phyloP scores from a whole-genome alignment of 2,329 filamentous ascomycete genomes.

The Rhynchosporium secalis region DNA sequence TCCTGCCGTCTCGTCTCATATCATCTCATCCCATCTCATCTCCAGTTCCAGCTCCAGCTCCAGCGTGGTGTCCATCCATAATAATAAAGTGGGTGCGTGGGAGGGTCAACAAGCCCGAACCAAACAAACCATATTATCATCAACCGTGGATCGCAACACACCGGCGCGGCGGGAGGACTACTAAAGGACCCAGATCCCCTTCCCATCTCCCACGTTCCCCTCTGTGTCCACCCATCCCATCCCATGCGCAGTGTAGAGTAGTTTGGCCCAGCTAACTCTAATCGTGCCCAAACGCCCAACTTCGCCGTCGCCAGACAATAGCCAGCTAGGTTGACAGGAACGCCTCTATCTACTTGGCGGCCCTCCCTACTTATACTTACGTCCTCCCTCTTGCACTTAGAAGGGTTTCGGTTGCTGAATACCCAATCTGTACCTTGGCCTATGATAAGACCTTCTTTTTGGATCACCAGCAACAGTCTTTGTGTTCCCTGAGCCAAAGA shows the following conservation, averaged over 20 bases:
- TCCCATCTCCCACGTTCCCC: slow-evolving; percentile 16
- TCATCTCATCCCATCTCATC: slow-evolving; percentile 3
- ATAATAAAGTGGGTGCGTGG: slow-evolving; percentile 11
- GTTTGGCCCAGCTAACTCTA: slow-evolving; percentile 6
- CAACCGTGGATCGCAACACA: neutral
- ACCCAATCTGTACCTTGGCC: neutral
- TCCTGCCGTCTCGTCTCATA: neutral
- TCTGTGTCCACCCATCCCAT: neutral
- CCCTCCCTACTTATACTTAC: slow-evolving; percentile 4
- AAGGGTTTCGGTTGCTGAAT: no score
- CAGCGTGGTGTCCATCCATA: neutral
- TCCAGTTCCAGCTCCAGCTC: slow-evolving; percentile 1
- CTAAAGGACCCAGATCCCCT: slow-evolving; percentile 26
- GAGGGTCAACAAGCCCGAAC: neutral
- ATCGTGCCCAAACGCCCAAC: slow-evolving; percentile 10
- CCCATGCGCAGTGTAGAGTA: slow-evolving; percentile 3
- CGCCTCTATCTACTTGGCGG: slow-evolving; percentile 16
- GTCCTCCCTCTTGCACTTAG: neutral
- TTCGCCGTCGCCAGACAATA: slow-evolving; percentile 13
- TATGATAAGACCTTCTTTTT: neutral
- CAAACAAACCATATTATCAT: no score
- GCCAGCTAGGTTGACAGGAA: slow-evolving; percentile 5
- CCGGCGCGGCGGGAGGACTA: slow-evolving; percentile 17
- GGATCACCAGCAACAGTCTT: neutral
- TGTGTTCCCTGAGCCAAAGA: neutral